These are phyloP conservation scores for Orobanche coerulescens DNA, from an alignment of 257 asterid genomes.

Conservation along the genomic window DNA sequence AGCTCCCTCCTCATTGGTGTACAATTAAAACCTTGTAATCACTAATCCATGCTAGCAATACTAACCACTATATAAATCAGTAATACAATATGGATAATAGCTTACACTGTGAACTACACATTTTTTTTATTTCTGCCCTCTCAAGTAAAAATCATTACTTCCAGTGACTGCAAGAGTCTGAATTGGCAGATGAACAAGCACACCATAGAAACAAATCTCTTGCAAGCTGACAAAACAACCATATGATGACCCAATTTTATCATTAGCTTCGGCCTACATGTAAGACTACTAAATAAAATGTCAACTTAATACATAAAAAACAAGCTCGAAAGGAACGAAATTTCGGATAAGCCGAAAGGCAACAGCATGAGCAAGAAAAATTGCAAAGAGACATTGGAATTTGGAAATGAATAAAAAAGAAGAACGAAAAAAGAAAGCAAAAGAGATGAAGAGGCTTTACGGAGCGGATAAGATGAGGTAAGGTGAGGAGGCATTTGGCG, in stretches of 20 bases:
- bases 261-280: constrained; percentile 12
- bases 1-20: background rate
- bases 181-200: constrained; percentile 20
- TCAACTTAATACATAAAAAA: constrained; percentile 13
- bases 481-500: constrained; percentile 76
- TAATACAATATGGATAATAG: background rate
- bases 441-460: constrained; percentile 26
- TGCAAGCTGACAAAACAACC: constrained; percentile 13
- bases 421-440: background rate
- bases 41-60: background rate
- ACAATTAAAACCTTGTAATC: background rate
- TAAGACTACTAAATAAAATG: background rate
- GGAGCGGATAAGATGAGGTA: constrained; percentile 73
- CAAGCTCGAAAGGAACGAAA: background rate
- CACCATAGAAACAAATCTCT: constrained; percentile 15
- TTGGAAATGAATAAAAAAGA: background rate
- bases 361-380: background rate
- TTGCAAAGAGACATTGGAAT: background rate
- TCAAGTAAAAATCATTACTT: background rate
- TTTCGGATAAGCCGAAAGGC: background rate
- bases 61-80: background rate
- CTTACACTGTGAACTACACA: constrained; percentile 26
- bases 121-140: background rate
- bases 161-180: constrained; percentile 24
- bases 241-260: background rate